These are phyloP conservation scores for Cyclostephanos invisitatus DNA, from an alignment of 108 stramenopile species.

Conservation along the genomic window DNA sequence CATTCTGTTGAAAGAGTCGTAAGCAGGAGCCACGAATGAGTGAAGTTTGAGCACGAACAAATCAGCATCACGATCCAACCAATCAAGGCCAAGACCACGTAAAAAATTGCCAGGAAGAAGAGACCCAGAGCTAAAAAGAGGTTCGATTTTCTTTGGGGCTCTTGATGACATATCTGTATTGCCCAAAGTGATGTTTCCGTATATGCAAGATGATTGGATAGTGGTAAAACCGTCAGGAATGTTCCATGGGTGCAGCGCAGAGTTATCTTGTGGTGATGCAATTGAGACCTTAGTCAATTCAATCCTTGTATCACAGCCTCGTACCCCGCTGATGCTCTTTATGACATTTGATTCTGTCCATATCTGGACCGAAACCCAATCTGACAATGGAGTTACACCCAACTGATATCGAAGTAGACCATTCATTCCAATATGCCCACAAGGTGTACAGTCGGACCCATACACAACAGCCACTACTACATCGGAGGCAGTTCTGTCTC, in stretches of 20 bases:
- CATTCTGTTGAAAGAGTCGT: neutral
- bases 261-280: neutral
- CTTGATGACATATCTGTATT: neutral
- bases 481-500: slow-evolving; percentile 4
- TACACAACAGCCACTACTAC: slow-evolving; percentile 25
- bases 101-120: slow-evolving; percentile 22
- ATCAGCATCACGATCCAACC: neutral
- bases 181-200: neutral
- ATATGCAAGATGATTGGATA: neutral
- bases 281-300: neutral
- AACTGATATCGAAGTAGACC: slow-evolving; percentile 39
- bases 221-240: slow-evolving; percentile 13
- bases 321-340: slow-evolving; percentile 10
- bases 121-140: slow-evolving; percentile 26
- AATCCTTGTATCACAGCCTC: slow-evolving; percentile 14
- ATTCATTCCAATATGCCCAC: slow-evolving; percentile 39
- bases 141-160: neutral
- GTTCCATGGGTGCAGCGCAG: slow-evolving; percentile 15
- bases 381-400: slow-evolving; percentile 22
- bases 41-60: slow-evolving; percentile 9
- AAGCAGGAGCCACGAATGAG: neutral
- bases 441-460: slow-evolving; percentile 18
- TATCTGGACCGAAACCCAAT: slow-evolving; percentile 38
- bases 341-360: slow-evolving; percentile 25
- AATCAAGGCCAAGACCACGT: slow-evolving; percentile 9